Evolutionary conservation across 2,329 filamentous ascomycete species (phyloP).

Genomic region (Lachnellula hyalina): DNA sequence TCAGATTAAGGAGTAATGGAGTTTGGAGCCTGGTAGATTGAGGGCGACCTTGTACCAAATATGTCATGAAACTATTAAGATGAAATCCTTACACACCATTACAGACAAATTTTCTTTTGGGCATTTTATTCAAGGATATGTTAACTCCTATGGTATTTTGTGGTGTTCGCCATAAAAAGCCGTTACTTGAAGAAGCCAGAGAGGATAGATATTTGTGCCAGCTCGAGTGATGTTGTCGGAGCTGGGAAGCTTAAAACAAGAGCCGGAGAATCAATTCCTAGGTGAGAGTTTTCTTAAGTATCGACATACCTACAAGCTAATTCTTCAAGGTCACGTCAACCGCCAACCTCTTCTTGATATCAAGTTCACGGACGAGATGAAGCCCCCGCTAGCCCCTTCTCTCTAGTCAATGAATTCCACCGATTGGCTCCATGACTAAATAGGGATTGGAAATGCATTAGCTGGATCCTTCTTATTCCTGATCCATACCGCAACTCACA

Average conservation of each 20-base stretch:
- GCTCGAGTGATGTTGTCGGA: too few relatives aligned
- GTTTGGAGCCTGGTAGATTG: conserved; percentile 5
- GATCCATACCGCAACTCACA: too few relatives aligned
- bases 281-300: conserved; percentile 5
- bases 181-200: too few relatives aligned
- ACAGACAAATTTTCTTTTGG: too few relatives aligned
- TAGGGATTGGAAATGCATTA: too few relatives aligned
- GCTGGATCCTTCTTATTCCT: too few relatives aligned
- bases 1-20: background rate
- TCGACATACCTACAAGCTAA: background rate
- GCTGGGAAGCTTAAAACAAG: background rate
- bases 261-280: conserved; percentile 10
- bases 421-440: conserved; percentile 18
- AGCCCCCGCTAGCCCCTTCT: conserved; percentile 23
- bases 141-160: too few relatives aligned
- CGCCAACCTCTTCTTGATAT: conserved; percentile 19
- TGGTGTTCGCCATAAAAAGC: too few relatives aligned
- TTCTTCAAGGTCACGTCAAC: conserved; percentile 10
- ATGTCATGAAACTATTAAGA: background rate
- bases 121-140: too few relatives aligned
- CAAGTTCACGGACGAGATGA: conserved; percentile 16
- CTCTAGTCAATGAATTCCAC: conserved; percentile 24
- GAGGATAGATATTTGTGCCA: too few relatives aligned
- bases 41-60: background rate
- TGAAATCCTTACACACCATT: background rate